Evolutionary conservation across 2,329 filamentous ascomycete species (phyloP).

Genomic region (Neonectria hederae): DNA sequence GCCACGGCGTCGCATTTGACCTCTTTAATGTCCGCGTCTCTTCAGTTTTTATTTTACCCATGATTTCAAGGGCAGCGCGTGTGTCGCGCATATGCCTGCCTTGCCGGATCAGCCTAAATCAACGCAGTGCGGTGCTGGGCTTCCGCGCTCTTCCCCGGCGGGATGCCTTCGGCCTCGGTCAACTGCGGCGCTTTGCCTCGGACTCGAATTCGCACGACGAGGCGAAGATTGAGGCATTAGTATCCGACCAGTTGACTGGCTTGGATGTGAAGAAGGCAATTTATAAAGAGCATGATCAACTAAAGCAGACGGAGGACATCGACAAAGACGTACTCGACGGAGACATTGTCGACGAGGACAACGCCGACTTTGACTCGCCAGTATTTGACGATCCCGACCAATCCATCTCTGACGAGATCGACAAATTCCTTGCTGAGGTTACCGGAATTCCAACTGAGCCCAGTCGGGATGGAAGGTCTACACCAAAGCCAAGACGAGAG

Average conservation of each 20-base stretch:
- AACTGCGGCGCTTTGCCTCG: conserved; percentile 38
- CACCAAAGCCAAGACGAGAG: neutral
- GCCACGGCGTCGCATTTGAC: conserved; percentile 23
- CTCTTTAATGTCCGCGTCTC: conserved; percentile 18
- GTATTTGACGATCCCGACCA: neutral
- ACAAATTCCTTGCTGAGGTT: conserved; percentile 8
- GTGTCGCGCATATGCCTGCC: conserved; percentile 47
- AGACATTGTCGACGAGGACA: neutral
- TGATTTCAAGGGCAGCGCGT: conserved; percentile 49
- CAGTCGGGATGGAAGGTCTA: neutral
- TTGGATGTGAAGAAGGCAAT: neutral
- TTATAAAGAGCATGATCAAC: neutral
- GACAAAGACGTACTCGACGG: neutral
- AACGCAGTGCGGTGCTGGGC: conserved; percentile 28
- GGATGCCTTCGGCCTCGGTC: conserved; percentile 19
- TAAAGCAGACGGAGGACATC: neutral
- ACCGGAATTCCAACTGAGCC: neutral
- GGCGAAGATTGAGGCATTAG: conserved; percentile 41
- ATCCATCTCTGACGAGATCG: conserved; percentile 8
- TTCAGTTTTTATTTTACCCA: conserved; percentile 36
- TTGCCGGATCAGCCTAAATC: conserved; percentile 46
- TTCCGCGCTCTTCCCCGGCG: conserved; percentile 22
- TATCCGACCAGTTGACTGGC: conserved; percentile 4
- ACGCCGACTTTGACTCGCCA: neutral
- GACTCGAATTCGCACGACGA: conserved; percentile 34